Evolutionary conservation across 2,329 filamentous ascomycete genomes (phyloP).

Genomic region (Beauveria brongniartii): DNA sequence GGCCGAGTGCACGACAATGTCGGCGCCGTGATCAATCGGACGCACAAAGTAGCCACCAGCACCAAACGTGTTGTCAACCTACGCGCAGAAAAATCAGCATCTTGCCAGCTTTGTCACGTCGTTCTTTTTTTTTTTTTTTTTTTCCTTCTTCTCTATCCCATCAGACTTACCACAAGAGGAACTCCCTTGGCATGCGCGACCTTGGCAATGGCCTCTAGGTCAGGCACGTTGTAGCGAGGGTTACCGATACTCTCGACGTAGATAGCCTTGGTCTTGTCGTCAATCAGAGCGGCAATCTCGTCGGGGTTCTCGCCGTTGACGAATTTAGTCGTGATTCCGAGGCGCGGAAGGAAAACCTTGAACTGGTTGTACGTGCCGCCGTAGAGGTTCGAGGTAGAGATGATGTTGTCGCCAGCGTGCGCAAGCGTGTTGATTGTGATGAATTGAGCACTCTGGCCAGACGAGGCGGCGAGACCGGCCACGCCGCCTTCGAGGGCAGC

Average conservation of each 20-base stretch:
- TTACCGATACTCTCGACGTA: conserved; percentile 93
- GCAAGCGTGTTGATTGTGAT: conserved; percentile 82
- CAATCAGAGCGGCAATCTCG: conserved; percentile 74
- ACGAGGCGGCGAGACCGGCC: conserved; percentile 75
- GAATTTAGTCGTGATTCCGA: conserved; percentile 85
- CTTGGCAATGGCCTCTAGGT: conserved; percentile 79
- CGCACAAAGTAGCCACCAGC: conserved; percentile 83
- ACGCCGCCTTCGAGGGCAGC: conserved; percentile 92
- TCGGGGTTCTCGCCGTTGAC: conserved; percentile 70
- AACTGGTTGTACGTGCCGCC: conserved; percentile 97
- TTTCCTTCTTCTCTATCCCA: too few relatives aligned
- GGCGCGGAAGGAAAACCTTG: conserved; percentile 80
- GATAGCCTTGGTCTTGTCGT: conserved; percentile 87
- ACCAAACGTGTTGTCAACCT: conserved; percentile 93
- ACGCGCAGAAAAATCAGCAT: neutral
- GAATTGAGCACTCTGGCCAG: conserved; percentile 87
- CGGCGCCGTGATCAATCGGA: conserved; percentile 83
- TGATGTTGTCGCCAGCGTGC: conserved; percentile 83
- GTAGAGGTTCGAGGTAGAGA: conserved; percentile 84
- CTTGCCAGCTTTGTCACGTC: neutral
- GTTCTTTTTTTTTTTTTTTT: neutral
- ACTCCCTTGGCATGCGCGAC: conserved; percentile 63
- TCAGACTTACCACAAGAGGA: conserved; percentile 49
- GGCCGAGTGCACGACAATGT: conserved; percentile 89
- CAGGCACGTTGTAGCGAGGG: conserved; percentile 85